Evolutionary conservation across 2,329 filamentous ascomycete species (phyloP), one percentile per base, ranked within the genome.

Genomic region (Phaeosphaeria sp.): DNA sequence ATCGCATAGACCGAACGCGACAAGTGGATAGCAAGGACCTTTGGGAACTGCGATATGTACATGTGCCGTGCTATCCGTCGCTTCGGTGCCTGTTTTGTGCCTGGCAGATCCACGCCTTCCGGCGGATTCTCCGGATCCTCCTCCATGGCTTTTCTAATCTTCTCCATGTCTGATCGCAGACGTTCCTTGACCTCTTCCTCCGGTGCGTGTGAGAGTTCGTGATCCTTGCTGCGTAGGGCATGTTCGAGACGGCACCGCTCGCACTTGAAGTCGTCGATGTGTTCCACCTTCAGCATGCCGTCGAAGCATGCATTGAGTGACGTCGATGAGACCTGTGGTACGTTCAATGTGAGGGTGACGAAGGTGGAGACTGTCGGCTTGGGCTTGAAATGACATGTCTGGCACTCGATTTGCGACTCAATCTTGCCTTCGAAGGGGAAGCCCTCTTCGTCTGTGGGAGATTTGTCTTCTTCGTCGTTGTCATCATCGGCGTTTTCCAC

Each of bases 221-320:
- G 79, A 60, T 86, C 81, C 62, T 92, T 86, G 50, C 84, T 78
- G 27, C 87, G 82, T 52, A 91, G 80, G 3, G 93, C 93, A 75
- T 97, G 91, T 44, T 91, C 79, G n/a, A 99, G 83, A 21, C 93
- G 88, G 73, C 95, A 99, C 78, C 89, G 91, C 69, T 97, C 95
- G 79, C 95, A 99, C 67, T 91, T 93, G 82, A 96, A 99, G 74
- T 97, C 95, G 62, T 98, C 94, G 64, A 99, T 97, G 74, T 93
- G 90, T 77, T 99, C 95, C 0, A 92, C 92, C 78, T 97, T 97
- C 66, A 99, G 89, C 77, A 97, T 89, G 42, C 91, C 91, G 70
- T 99, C 95, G 68, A 99, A 95, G 77, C 95, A 99, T 8, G 88
- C 84, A 72, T 90, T 93, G 17, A 99, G 83, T 0, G 92, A 90